Base-by-base conservation (phyloP, 352 stramenopile genomes). In the Globisporangium echinulatum region DNA sequence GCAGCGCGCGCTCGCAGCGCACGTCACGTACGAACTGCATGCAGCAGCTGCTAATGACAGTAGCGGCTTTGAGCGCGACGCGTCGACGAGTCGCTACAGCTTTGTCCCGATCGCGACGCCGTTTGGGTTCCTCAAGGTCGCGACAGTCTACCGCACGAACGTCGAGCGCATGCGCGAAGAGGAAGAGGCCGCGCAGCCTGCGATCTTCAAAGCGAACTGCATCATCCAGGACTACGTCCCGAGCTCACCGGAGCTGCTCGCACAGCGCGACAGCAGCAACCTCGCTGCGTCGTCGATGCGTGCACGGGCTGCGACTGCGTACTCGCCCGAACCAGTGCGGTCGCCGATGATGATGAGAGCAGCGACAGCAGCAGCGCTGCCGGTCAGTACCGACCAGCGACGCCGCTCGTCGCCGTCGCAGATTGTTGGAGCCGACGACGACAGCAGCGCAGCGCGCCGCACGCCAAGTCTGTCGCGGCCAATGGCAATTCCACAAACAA, bases 221-320 rank as follows among this genome's bases (percentile, higher is more conserved):
- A 92, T 94, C 60, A 94, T 94, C 54, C 81, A 92, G 47, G 83
- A 94, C 53, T 94, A 94, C 62, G 83, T 94, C 6, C 82, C 85
- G 0, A 70, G 68, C 0, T 91, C 83, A 0, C 82, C 85, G 0
- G 72, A 91, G 38, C 44, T 77, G 8, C 13, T 54, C 1, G 15
- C 68, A 13, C 59, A 65, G 36, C 59, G 52, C 14, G 59, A 59
- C 42, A 49, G 55, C n/a, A 19, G 47, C 4, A 50, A 48, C 13
- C 43, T 11, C 43, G 4, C 13, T n/a, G 25, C 25, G 25, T 33
- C 25, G 25, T 33, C 25, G 25, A 33, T 33, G 25, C 25, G 25
- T 33, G 25, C 25, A 33, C 25, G 25, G 25, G 25, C 25, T 33
- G 25, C 25, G 25, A 33, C 25, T 33, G 25, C 25, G 11, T 5